These are phyloP conservation scores for Erodium moschatum DNA, from an alignment of 441 rosid genomes.

Conservation along the genomic window DNA sequence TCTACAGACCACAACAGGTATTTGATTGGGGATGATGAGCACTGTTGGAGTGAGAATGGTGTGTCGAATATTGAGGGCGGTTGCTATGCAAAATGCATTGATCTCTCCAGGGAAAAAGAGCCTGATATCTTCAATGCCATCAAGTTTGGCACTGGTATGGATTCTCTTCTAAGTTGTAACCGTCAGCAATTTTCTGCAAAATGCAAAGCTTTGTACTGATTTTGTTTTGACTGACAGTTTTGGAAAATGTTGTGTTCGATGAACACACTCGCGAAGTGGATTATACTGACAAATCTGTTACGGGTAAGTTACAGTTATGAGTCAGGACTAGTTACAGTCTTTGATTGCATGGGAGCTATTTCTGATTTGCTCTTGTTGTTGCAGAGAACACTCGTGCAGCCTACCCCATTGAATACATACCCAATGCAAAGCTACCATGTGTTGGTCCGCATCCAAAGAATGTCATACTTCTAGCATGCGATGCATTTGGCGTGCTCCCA, in stretches of 20 bases:
- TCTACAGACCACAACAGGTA: slow-evolving; percentile 91
- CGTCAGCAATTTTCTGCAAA: no score
- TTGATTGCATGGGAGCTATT: no score
- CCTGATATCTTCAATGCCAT: slow-evolving; percentile 96
- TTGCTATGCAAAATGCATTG: slow-evolving; percentile 95
- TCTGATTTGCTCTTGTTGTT: slow-evolving; percentile 1
- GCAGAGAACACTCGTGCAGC: slow-evolving; percentile 97
- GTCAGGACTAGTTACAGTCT: no score
- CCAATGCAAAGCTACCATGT: slow-evolving; percentile 84
- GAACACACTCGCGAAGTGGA: slow-evolving; percentile 88
- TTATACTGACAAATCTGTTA: slow-evolving; percentile 62
- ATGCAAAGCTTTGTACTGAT: no score
- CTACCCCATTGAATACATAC: slow-evolving; percentile 83
- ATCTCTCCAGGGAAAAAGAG: slow-evolving; percentile 83
- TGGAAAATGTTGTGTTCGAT: slow-evolving; percentile 83
- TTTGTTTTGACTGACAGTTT: slow-evolving; percentile 31
- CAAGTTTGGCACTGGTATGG: slow-evolving; percentile 80
- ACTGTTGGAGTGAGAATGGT: slow-evolving; percentile 86
- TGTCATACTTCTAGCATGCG: slow-evolving; percentile 86
- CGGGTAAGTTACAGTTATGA: slow-evolving; percentile 35
- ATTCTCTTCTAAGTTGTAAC: slow-evolving; percentile 4
- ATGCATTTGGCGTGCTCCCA: slow-evolving; percentile 93
- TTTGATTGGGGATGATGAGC: slow-evolving; percentile 90
- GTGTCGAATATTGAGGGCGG: slow-evolving; percentile 97
- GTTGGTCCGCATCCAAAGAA: slow-evolving; percentile 87